A percentile compares a stretch with the other conserved stretches of the same genome.
Evolutionary conservation across 352 stramenopile genomes (phyloP).

Genomic region (Phytophthora citricola): DNA sequence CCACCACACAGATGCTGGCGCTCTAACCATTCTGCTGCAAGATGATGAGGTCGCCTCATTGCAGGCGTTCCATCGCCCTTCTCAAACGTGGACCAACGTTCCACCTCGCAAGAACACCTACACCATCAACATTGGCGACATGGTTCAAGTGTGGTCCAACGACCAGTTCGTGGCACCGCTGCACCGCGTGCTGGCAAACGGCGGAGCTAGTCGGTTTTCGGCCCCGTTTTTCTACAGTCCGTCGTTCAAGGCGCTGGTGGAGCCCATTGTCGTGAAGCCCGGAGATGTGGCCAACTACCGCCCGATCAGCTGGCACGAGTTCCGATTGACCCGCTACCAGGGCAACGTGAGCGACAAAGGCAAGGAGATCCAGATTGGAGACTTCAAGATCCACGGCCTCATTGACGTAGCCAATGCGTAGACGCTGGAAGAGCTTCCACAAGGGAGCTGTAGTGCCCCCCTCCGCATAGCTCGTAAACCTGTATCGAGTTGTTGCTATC

Average conservation of each 20-base stretch:
- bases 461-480: too few relatives aligned
- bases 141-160: slow-evolving; percentile 67
- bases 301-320: not conserved
- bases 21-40: slow-evolving; percentile 61
- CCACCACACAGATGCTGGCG: slow-evolving; percentile 40
- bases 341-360: slow-evolving; percentile 90
- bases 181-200: slow-evolving; percentile 56
- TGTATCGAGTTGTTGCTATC: too few relatives aligned
- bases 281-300: slow-evolving; percentile 45
- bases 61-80: slow-evolving; percentile 49
- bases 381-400: slow-evolving; percentile 53
- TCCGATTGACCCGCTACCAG: not conserved
- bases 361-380: slow-evolving; percentile 92
- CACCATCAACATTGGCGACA: slow-evolving; percentile 73
- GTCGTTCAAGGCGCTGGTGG: slow-evolving; percentile 47
- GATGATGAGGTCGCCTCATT: slow-evolving; percentile 58
- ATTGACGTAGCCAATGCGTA: slow-evolving; percentile 25
- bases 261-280: slow-evolving; percentile 55
- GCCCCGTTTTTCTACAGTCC: slow-evolving; percentile 72
- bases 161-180: slow-evolving; percentile 58
- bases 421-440: not conserved
- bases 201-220: slow-evolving; percentile 42
- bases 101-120: slow-evolving; percentile 47
- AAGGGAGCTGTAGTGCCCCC: too few relatives aligned
- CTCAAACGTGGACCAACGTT: slow-evolving; percentile 50